A percentile compares a stretch with the other conserved stretches of the same genome.
Conservation (phyloP, 129 eudicot genomes). For the Flaveria bidentis region DNA sequence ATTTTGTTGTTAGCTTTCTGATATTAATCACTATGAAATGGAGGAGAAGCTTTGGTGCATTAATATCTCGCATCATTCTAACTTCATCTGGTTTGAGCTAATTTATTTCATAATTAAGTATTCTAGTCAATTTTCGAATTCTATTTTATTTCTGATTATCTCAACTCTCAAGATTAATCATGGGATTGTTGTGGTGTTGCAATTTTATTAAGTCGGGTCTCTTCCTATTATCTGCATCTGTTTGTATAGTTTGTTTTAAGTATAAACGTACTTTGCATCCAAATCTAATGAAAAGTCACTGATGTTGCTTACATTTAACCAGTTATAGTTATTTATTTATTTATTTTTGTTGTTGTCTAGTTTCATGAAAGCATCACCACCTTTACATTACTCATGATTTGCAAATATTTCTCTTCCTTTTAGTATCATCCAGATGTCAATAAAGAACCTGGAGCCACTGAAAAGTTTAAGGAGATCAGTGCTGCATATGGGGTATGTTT, state of each 20-base stretch:
- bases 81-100: neutral
- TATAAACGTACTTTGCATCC: neutral
- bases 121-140: neutral
- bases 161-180: slow-evolving; percentile 9
- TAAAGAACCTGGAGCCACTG: slow-evolving; percentile 97
- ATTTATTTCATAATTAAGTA: neutral
- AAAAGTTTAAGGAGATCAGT: slow-evolving; percentile 97
- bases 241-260: neutral
- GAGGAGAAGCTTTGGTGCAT: neutral
- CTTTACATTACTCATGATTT: slow-evolving; percentile 28
- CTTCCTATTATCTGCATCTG: slow-evolving; percentile 4
- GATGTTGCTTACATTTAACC: slow-evolving; percentile 1
- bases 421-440: slow-evolving; percentile 99
- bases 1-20: neutral
- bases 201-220: neutral
- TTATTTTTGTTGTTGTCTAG: neutral
- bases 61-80: neutral
- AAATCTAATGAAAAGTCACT: neutral
- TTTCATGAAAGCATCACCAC: neutral
- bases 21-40: neutral
- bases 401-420: slow-evolving; percentile 14
- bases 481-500: slow-evolving; percentile 90
- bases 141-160: slow-evolving; percentile 5
- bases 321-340: neutral
- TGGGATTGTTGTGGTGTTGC: neutral